A percentile compares a stretch with the other conserved stretches of the same genome.
phyloP scores from a whole-genome alignment of 768 basidiomycete species.

The Mycena olivaceomarginata region DNA sequence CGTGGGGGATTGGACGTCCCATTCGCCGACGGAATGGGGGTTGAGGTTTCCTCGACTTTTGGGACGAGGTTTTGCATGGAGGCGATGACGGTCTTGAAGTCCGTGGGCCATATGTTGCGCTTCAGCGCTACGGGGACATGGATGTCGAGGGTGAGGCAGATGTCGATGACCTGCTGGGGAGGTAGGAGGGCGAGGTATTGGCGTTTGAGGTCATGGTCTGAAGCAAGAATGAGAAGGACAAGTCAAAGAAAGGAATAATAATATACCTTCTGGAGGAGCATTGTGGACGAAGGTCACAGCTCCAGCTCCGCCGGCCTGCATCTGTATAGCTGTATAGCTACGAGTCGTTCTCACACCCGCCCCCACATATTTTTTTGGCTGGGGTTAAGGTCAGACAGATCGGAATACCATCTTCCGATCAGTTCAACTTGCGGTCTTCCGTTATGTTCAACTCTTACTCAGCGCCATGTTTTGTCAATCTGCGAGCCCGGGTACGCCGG shows the following conservation, averaged over 20 bases:
- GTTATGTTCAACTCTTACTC: too few relatives aligned
- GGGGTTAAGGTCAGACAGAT: not conserved
- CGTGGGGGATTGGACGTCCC: constrained; percentile 35
- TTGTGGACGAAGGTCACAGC: constrained; percentile 37
- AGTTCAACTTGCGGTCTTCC: too few relatives aligned
- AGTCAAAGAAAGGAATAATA: not conserved
- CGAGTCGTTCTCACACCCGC: not conserved
- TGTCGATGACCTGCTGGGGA: constrained; percentile 84
- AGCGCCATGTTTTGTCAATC: too few relatives aligned
- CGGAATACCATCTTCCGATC: not conserved
- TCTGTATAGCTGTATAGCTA: constrained; percentile 9
- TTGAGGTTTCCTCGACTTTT: constrained; percentile 41
- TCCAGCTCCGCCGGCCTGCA: constrained; percentile 28
- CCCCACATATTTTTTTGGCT: not conserved
- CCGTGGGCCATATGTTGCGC: constrained; percentile 82
- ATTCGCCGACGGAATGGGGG: constrained; percentile 26
- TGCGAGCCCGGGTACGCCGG: too few relatives aligned
- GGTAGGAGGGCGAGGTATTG: constrained; percentile 82
- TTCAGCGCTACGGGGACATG: constrained; percentile 81
- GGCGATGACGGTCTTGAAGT: constrained; percentile 79
- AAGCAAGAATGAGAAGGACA: constrained; percentile 1
- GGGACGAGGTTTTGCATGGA: constrained; percentile 63
- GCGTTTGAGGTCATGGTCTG: constrained; percentile 80
- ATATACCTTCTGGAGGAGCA: constrained; percentile 40
- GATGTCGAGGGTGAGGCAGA: constrained; percentile 83